phyloP scores from a whole-genome alignment of 2,329 filamentous ascomycete species.

The Daldinia sp. region DNA sequence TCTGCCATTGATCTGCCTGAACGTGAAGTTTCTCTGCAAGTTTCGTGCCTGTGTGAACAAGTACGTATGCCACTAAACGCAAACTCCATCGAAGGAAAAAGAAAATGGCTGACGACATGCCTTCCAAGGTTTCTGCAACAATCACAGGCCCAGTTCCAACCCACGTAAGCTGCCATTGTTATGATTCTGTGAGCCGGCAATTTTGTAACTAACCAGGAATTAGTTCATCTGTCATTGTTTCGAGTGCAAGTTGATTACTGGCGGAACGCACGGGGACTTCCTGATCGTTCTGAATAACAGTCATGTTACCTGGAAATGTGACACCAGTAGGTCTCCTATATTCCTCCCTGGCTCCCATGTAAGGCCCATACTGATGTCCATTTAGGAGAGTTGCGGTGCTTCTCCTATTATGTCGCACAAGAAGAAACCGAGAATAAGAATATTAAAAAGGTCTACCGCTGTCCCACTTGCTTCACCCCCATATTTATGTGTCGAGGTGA shows the following conservation, averaged over 20 bases:
- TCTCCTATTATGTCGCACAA: not conserved
- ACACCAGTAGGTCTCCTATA: slow-evolving; percentile 4
- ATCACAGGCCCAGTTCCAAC: not conserved
- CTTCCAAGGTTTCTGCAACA: slow-evolving; percentile 1
- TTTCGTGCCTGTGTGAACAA: slow-evolving; percentile 21
- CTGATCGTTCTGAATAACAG: not conserved
- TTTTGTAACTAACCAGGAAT: slow-evolving; percentile 10
- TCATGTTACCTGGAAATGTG: not conserved
- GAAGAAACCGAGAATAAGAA: not conserved
- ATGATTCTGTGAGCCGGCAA: not conserved
- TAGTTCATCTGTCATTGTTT: slow-evolving; percentile 28
- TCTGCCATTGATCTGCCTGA: not conserved
- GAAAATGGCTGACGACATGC: slow-evolving; percentile 2
- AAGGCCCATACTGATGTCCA: not conserved
- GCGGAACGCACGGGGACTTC: slow-evolving; percentile 10
- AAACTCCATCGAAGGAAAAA: not conserved
- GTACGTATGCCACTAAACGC: slow-evolving; percentile 9
- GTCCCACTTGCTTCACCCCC: slow-evolving; percentile 5
- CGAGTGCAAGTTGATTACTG: slow-evolving; percentile 25
- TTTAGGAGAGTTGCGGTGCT: not conserved
- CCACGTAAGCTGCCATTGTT: slow-evolving; percentile 15
- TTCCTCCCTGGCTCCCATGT: not conserved
- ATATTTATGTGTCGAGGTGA: not conserved
- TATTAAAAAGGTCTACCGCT: slow-evolving; percentile 2
- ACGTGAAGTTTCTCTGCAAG: not conserved